Base-by-base conservation (phyloP, 1,284 basidiomycete species). In the Puccinia novopanici region DNA sequence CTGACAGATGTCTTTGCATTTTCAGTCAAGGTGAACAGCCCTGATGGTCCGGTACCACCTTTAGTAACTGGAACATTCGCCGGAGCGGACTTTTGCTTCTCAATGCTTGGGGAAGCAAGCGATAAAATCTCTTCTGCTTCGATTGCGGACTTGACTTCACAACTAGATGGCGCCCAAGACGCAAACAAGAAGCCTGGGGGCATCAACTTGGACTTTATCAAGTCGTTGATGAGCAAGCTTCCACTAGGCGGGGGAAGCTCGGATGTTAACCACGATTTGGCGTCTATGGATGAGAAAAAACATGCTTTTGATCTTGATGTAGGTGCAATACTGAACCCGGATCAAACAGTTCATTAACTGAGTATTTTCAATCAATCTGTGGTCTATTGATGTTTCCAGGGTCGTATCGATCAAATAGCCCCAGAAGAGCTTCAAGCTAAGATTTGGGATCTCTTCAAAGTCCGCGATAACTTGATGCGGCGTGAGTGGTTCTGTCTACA, bases 41-140 rank as follows among this genome's bases (percentile, higher is more conserved):
- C 91, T 0, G 90, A 91, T 81, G 93, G 94, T 3, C 89, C 89
- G 82, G 92, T 94, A 34, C 90, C 92, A 2, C 94, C 93, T 0
- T 88, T 96, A 68, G 92, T 96, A 15, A 96, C 94, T 2, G 94
- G 92, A 10, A 92, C 93, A 0, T 96, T 96, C 83, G 94, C 94
- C 17, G 91, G 91, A 0, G 91, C 89, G 83, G 94, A 96, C 85
- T 96, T 96, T 84, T 90, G 92, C 70, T 82, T 84, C 67, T 83
- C 84, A 19, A 79, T 85, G 17, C 86, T 88, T 82, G 88, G 88
- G 10, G 88, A 91, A 84, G 89, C 89, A 15, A 88, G 88, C 80
- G 90, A 91, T 68, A 84, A 85, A 63, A 81, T 87, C 30, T 85
- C 85, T n/a, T 86, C 93, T 88, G 92, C 94, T 0, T 95, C 93